Conservation (phyloP, 2,329 filamentous ascomycete genomes). For the Fusarium sublunatum region DNA sequence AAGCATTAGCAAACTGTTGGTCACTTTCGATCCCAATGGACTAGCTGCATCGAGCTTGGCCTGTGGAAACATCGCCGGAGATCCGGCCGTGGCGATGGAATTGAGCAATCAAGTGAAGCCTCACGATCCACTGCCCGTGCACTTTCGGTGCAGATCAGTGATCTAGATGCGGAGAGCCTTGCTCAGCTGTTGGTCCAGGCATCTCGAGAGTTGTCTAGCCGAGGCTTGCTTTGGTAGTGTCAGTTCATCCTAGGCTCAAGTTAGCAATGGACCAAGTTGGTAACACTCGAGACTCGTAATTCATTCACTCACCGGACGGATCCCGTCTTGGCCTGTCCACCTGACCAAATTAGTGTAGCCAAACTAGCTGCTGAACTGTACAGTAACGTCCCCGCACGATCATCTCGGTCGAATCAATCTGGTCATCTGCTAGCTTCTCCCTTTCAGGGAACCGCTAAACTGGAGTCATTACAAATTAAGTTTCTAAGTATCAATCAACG, state of each 20-base stretch:
- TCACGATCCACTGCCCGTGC: constrained; percentile 8
- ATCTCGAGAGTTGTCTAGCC: background rate
- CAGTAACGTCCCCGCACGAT: background rate
- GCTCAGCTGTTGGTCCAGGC: background rate
- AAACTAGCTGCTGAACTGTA: too few relatives aligned
- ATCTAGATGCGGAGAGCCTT: background rate
- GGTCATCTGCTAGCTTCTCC: background rate
- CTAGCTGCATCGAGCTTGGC: constrained; percentile 16
- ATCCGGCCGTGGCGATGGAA: background rate
- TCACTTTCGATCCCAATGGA: background rate
- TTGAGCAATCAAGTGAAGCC: constrained; percentile 4
- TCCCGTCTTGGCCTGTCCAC: background rate
- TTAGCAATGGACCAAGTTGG: too few relatives aligned
- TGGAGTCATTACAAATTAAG: background rate
- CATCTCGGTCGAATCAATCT: background rate
- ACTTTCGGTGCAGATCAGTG: background rate
- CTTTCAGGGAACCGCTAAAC: too few relatives aligned
- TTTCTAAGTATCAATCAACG: background rate
- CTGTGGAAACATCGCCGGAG: background rate
- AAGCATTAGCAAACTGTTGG: background rate
- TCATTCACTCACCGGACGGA: too few relatives aligned
- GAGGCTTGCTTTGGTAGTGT: background rate
- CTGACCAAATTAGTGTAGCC: background rate
- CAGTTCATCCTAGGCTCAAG: background rate
- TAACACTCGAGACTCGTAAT: too few relatives aligned